phyloP scores from a whole-genome alignment of 257 asterid genomes.

The Thymus mandschuricus region DNA sequence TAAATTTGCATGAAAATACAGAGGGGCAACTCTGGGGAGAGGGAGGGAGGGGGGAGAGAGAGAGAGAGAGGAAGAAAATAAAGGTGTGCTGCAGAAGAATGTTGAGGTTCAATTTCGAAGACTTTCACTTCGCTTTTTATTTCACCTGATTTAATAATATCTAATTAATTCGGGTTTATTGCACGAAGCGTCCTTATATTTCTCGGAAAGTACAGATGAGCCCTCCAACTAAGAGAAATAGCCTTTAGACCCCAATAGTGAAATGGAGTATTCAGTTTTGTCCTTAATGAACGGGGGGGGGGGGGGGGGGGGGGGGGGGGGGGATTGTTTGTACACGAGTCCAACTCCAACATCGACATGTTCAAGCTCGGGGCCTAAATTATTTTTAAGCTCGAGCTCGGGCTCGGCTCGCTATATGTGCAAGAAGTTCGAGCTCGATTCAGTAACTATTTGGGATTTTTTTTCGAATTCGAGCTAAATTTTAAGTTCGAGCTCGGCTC shows the following conservation, averaged over 20 bases:
- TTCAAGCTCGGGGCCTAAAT: too few species aligned
- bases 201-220: background rate
- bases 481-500: too few species aligned
- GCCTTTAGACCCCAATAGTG: background rate
- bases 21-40: constrained; percentile 1
- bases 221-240: constrained; percentile 5
- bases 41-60: constrained; percentile 23
- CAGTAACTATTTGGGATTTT: too few species aligned
- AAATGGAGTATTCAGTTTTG: background rate
- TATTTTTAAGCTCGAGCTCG: too few species aligned
- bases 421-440: too few species aligned
- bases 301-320: too few species aligned
- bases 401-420: too few species aligned
- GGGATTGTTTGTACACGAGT: too few species aligned
- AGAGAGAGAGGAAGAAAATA: constrained; percentile 14
- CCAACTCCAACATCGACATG: too few species aligned
- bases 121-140: constrained; percentile 22
- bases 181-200: constrained; percentile 4
- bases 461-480: too few species aligned
- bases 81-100: constrained; percentile 26
- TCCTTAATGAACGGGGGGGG: background rate
- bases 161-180: background rate
- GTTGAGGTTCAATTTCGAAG: constrained; percentile 39
- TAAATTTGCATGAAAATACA: constrained; percentile 20
- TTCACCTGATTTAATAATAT: constrained; percentile 16